Conservation (phyloP, 78 protist genomes). For the Tieghemostelium lacteum region DNA sequence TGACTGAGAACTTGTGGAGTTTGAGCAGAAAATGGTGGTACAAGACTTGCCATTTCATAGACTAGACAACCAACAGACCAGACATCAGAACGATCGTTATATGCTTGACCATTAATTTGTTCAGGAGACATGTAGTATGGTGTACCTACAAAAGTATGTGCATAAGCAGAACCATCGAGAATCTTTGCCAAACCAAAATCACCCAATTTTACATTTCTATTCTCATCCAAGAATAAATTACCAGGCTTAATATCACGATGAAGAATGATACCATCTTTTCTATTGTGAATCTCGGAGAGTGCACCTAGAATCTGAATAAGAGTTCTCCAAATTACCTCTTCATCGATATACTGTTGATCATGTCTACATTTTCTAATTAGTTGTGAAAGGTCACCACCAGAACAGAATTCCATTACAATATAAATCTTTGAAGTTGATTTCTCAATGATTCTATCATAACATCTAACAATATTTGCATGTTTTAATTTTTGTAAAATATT, state of each 20-base stretch:
- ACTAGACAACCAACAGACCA: constrained; percentile 93
- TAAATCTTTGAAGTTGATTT: constrained; percentile 65
- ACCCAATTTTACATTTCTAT: constrained; percentile 89
- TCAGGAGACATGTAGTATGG: constrained; percentile 95
- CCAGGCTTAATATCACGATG: constrained; percentile 96
- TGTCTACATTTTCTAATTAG: constrained; percentile 70
- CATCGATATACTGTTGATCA: constrained; percentile 76
- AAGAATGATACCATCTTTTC: constrained; percentile 82
- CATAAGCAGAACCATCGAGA: constrained; percentile 77
- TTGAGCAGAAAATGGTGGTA: constrained; percentile 88
- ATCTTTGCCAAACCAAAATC: constrained; percentile 95
- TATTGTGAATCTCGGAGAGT: constrained; percentile 81
- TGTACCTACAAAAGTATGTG: constrained; percentile 93
- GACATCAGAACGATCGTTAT: constrained; percentile 90
- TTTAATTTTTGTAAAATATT: constrained; percentile 87
- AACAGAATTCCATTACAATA: constrained; percentile 95
- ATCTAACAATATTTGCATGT: constrained; percentile 94
- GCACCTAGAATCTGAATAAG: constrained; percentile 87
- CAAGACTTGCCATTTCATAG: constrained; percentile 83
- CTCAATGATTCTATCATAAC: constrained; percentile 90
- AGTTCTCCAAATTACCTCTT: constrained; percentile 86
- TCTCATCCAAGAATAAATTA: constrained; percentile 87
- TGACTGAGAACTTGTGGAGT: constrained; percentile 55
- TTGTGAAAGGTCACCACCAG: constrained; percentile 93
- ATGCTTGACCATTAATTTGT: constrained; percentile 79